phyloP scores from a whole-genome alignment of 352 stramenopile genomes.

The Phytophthora chlamydospora region DNA sequence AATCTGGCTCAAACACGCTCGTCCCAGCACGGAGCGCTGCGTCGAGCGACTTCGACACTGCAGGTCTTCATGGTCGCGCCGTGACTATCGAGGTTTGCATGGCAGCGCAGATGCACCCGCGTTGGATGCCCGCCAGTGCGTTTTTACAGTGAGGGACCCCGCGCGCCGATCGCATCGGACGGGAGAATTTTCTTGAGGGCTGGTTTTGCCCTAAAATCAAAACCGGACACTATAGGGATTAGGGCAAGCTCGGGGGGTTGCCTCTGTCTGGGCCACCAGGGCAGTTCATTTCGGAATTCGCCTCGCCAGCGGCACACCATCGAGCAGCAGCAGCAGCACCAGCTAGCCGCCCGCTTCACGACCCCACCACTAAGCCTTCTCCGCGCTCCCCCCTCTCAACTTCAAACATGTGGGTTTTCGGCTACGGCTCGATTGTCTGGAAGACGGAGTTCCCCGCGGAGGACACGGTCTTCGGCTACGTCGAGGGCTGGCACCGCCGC shows the following conservation, averaged over 20 bases:
- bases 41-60: too few relatives aligned
- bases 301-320: constrained; percentile 16
- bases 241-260: constrained; percentile 6
- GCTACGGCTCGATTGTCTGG: constrained; percentile 85
- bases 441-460: constrained; percentile 77
- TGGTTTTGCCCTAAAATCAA: constrained; percentile 31
- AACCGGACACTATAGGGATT: constrained; percentile 19
- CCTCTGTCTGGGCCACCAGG: not conserved
- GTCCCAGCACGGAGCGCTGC: too few relatives aligned
- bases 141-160: constrained; percentile 17
- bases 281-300: constrained; percentile 42
- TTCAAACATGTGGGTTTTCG: constrained; percentile 81
- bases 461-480: constrained; percentile 74
- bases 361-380: not conserved
- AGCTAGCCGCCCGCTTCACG: too few relatives aligned
- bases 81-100: constrained; percentile 1
- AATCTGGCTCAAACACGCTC: too few relatives aligned
- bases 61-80: not conserved
- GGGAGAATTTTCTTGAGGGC: constrained; percentile 30
- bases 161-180: constrained; percentile 10
- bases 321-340: constrained; percentile 12
- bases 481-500: constrained; percentile 84
- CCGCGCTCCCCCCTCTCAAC: not conserved
- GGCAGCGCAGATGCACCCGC: not conserved
- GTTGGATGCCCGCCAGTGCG: constrained; percentile 9